Evolutionary conservation across 2,329 filamentous ascomycete species (phyloP).

Genomic region (Aspergillaceae sp.): DNA sequence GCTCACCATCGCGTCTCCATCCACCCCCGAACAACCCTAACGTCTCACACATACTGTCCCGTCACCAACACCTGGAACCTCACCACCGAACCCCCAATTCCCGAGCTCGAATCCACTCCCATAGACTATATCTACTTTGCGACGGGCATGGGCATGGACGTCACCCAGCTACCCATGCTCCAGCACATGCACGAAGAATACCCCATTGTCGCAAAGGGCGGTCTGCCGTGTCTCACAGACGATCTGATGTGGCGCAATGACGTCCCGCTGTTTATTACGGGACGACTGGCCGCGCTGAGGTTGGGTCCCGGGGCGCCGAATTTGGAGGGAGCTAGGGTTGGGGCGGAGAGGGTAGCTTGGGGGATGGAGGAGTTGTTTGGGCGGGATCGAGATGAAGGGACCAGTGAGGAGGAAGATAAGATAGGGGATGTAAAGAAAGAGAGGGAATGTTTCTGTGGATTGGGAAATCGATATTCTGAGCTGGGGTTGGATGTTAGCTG

Average conservation of each 20-base stretch:
- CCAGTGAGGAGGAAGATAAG: slow-evolving; percentile 3
- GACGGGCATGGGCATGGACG: slow-evolving; percentile 60
- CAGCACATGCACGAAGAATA: slow-evolving; percentile 50
- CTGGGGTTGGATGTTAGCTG: slow-evolving; percentile 11
- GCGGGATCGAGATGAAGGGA: slow-evolving; percentile 9
- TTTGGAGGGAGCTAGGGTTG: slow-evolving; percentile 62
- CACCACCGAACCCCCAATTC: slow-evolving; percentile 46
- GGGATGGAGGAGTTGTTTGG: slow-evolving; percentile 53
- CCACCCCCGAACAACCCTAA: slow-evolving; percentile 50
- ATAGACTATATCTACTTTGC: slow-evolving; percentile 68
- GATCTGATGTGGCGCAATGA: slow-evolving; percentile 66
- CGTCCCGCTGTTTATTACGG: slow-evolving; percentile 66
- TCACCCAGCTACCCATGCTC: slow-evolving; percentile 53
- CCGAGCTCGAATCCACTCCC: slow-evolving; percentile 31
- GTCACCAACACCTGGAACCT: slow-evolving; percentile 43
- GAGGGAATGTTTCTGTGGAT: slow-evolving; percentile 31
- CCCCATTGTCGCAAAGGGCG: slow-evolving; percentile 55
- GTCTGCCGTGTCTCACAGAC: slow-evolving; percentile 64
- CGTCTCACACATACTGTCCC: slow-evolving; percentile 44
- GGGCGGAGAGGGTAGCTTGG: slow-evolving; percentile 66
- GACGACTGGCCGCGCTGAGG: slow-evolving; percentile 57
- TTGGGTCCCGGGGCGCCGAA: slow-evolving; percentile 67
- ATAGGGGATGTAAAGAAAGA: slow-evolving; percentile 11
- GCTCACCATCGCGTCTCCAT: slow-evolving; percentile 46
- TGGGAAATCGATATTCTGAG: slow-evolving; percentile 32